Conservation (phyloP, 345 rosid genomes). For the Corchorus olitorius region DNA sequence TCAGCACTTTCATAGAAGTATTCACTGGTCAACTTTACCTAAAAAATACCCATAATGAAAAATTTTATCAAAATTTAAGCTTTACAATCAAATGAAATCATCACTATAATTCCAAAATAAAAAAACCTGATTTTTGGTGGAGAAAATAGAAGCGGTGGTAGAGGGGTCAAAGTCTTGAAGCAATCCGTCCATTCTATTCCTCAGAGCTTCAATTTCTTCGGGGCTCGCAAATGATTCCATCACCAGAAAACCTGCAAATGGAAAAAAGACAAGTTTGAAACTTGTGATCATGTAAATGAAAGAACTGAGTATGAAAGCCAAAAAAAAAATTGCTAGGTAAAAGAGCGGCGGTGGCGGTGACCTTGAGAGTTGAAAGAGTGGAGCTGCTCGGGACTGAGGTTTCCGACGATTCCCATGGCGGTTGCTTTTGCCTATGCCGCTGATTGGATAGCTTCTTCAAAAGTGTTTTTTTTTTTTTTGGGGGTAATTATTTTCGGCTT, state of each 20-base stretch:
- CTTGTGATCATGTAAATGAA: neutral
- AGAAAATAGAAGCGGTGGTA: slow-evolving; percentile 74
- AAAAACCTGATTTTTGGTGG: slow-evolving; percentile 81
- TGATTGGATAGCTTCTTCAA: neutral
- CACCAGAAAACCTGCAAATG: slow-evolving; percentile 67
- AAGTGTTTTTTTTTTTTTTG: no score
- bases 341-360: slow-evolving; percentile 4
- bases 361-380: slow-evolving; percentile 62
- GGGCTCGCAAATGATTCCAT: slow-evolving; percentile 70
- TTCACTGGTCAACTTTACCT: slow-evolving; percentile 62
- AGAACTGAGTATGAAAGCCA: neutral
- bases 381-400: slow-evolving; percentile 63
- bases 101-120: neutral
- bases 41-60: slow-evolving; percentile 10
- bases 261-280: neutral
- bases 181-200: slow-evolving; percentile 70
- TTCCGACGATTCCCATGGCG: slow-evolving; percentile 59
- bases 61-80: neutral
- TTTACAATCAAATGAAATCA: neutral
- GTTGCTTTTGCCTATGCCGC: neutral
- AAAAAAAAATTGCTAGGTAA: no score
- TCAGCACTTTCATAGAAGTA: slow-evolving; percentile 91
- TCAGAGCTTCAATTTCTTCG: slow-evolving; percentile 59
- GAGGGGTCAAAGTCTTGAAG: slow-evolving; percentile 58
- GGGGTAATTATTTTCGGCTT: no score